A percentile compares a stretch with the other conserved stretches of the same genome.
phyloP scores from a whole-genome alignment of 1,139 yeast species.

The Saccharomyces hybrid region DNA sequence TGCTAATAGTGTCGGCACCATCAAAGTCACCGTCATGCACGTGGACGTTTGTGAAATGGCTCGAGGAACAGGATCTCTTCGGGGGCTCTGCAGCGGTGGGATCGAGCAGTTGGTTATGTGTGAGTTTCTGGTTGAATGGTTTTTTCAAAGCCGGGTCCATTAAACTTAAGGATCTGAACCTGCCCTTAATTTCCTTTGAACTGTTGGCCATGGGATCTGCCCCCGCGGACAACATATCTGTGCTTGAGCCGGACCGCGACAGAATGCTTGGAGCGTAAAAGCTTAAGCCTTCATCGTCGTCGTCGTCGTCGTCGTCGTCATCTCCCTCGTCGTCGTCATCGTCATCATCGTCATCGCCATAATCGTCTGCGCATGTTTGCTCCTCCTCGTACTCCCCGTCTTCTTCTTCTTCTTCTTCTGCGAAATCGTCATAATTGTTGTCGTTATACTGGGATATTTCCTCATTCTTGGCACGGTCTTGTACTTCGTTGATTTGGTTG shows the following conservation, averaged over 20 bases:
- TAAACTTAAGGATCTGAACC: constrained; percentile 30
- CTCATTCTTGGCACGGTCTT: background rate
- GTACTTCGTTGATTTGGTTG: background rate
- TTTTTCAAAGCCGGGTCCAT: constrained; percentile 25
- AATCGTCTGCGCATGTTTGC: constrained; percentile 8
- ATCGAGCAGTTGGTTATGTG: background rate
- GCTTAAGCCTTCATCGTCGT: constrained; percentile 29
- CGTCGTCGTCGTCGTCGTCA: constrained; percentile 19
- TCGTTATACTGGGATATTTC: background rate
- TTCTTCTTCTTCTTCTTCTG: constrained; percentile 6
- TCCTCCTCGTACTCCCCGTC: background rate
- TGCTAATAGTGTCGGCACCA: constrained; percentile 10
- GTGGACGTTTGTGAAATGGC: constrained; percentile 26
- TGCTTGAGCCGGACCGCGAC: constrained; percentile 24
- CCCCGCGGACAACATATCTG: constrained; percentile 8
- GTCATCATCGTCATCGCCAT: constrained; percentile 13
- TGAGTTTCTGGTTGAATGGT: constrained; percentile 4
- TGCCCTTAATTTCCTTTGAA: constrained; percentile 11
- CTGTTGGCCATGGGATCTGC: constrained; percentile 3
- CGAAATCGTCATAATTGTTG: constrained; percentile 2
- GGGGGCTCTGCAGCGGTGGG: background rate
- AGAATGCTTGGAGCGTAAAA: constrained; percentile 29
- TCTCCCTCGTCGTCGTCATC: constrained; percentile 21
- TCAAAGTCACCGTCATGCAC: constrained; percentile 31
- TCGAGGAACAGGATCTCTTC: background rate